Base-by-base conservation (phyloP, 1,139 yeast genomes). In the Yamadazyma trypodendri region DNA sequence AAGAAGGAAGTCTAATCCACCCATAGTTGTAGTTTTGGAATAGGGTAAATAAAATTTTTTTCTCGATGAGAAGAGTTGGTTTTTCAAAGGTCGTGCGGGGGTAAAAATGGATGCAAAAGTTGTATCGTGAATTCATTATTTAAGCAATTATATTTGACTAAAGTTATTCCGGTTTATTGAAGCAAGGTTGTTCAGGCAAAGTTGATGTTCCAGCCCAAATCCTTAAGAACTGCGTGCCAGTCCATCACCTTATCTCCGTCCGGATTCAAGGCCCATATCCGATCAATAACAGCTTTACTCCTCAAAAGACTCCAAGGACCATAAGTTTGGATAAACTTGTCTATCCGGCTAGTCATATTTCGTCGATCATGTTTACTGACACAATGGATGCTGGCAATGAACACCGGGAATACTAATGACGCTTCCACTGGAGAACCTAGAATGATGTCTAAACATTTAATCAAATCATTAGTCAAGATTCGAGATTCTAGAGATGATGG, bases 1-100 rank as follows among this genome's bases (percentile, higher is more conserved):
- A 60, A 92, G 84, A 66, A 92, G 81, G 71, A 81, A 92, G 68
- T 92, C 96, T 66, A 89, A 78, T 56, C 84, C 84, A 52, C 81
- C 81, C 79, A 68, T 68, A 36, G 10, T 24, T 16, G 11, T 12
- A n/a, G 27, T n/a, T 31, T 31, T 23, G 28, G 15, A n/a, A 10
- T 24, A 15, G 3, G 23, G 31, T 28, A 16, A 25, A 24, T 24
- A 32, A 32, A 32, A 25, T 32, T 32, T 32, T 32, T 32, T 24
- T 24, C 28, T 32, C 29, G 31, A 28, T 28, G 31, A 28, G 31
- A 15, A 28, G 14, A 25, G 10, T 13, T 25, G 16, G 13, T 25
- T 25, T 25, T 25, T 25, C 16, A 29, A 21, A 30, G 9, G 34
- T 23, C 34, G 34, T 32, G 34, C 20, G 3, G 29, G n/a, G 24